These are phyloP conservation scores for Russula lepida DNA, from an alignment of 768 basidiomycete genomes.

Conservation along the genomic window DNA sequence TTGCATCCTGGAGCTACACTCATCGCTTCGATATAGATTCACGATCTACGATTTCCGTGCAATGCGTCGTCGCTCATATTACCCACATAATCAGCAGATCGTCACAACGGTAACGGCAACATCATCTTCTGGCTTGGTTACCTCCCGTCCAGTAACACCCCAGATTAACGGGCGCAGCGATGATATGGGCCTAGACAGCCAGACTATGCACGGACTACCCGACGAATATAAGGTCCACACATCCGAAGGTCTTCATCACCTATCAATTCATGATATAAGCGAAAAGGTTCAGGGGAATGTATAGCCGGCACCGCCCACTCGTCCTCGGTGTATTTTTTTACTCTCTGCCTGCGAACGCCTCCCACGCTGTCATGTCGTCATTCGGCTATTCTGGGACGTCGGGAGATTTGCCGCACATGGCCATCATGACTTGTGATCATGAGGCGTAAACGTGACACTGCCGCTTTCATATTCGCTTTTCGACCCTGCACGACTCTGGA, in stretches of 20 bases:
- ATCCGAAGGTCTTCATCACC: slow-evolving; percentile 5
- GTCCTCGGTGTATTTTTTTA: not conserved
- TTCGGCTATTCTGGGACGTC: not conserved
- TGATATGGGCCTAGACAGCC: slow-evolving; percentile 8
- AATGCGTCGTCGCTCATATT: slow-evolving; percentile 87
- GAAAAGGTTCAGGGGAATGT: slow-evolving; percentile 2
- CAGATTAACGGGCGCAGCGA: slow-evolving; percentile 16
- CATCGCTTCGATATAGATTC: slow-evolving; percentile 45
- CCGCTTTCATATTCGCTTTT: not conserved
- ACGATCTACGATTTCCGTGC: slow-evolving; percentile 87
- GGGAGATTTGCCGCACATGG: not conserved
- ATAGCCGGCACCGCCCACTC: not conserved
- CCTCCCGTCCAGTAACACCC: slow-evolving; percentile 71
- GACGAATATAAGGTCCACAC: slow-evolving; percentile 10
- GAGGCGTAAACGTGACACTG: not conserved
- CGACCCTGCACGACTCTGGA: not conserved
- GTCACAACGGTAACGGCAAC: slow-evolving; percentile 62
- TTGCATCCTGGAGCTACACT: slow-evolving; percentile 1
- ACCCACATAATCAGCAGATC: slow-evolving; percentile 69
- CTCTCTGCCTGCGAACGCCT: not conserved
- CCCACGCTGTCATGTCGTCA: slow-evolving; percentile 11
- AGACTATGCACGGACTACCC: not conserved
- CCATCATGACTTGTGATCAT: slow-evolving; percentile 3
- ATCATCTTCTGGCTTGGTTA: slow-evolving; percentile 59
- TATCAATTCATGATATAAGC: slow-evolving; percentile 2